Percentiles rank a stretch among this genome's conserved stretches.
phyloP scores from a whole-genome alignment of 306 rosid genomes.

The Cyclanthera cordifolia region DNA sequence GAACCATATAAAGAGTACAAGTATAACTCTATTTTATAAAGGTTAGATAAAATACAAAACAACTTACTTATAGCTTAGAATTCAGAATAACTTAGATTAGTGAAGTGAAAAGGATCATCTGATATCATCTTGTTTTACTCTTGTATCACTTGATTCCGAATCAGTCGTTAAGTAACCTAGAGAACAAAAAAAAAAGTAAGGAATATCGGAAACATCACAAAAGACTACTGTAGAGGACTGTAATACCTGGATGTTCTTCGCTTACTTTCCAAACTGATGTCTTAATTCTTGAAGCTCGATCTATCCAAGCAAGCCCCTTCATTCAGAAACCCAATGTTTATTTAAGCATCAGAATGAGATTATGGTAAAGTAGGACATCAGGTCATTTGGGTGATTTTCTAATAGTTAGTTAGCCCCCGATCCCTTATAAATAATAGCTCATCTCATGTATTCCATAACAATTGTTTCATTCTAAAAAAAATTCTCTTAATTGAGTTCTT shows the following conservation, averaged over 20 bases:
- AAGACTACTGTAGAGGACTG: not conserved
- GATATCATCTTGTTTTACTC: conserved; percentile 25
- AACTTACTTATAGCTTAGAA: no score
- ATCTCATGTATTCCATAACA: no score
- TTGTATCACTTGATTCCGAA: conserved; percentile 52
- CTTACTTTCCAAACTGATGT: conserved; percentile 40
- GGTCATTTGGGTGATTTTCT: no score
- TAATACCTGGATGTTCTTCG: conserved; percentile 54
- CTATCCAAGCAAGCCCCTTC: conserved; percentile 66
- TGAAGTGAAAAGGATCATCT: no score
- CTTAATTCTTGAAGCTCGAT: conserved; percentile 44
- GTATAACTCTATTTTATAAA: not conserved
- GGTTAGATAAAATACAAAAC: no score
- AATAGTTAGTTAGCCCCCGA: no score
- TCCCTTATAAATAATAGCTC: no score
- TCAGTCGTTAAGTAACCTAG: conserved; percentile 71
- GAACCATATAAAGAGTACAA: no score
- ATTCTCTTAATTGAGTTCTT: no score
- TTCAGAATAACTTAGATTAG: no score
- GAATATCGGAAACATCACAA: not conserved
- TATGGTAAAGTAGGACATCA: no score
- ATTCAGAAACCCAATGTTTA: not conserved
- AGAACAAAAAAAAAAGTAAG: conserved; percentile 7
- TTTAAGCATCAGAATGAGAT: not conserved
- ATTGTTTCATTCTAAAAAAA: no score